phyloP scores from a whole-genome alignment of 2,329 filamentous ascomycete species.

The Iodosphaeria phyllophila region DNA sequence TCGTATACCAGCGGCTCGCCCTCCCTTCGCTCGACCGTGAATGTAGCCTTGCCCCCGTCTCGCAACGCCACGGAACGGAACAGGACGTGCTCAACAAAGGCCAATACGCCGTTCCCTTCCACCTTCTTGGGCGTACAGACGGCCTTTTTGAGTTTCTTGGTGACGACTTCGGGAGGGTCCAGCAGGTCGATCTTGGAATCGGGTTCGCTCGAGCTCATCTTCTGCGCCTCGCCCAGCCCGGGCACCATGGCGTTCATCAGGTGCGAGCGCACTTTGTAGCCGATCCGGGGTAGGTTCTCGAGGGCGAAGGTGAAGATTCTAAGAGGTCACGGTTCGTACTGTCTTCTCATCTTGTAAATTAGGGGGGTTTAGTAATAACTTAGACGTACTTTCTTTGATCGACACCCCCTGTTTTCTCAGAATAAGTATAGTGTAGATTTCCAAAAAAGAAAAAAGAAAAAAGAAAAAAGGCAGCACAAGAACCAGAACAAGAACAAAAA shows the following conservation, averaged over 20 bases:
- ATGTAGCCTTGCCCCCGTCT: constrained; percentile 32
- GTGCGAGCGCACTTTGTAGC: constrained; percentile 47
- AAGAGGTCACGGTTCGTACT: too few species aligned
- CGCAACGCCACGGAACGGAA: constrained; percentile 56
- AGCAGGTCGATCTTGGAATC: constrained; percentile 91
- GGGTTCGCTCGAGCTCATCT: constrained; percentile 64
- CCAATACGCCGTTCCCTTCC: constrained; percentile 73
- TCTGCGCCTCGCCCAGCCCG: constrained; percentile 58
- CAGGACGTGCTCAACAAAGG: constrained; percentile 74
- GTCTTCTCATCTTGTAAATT: too few species aligned
- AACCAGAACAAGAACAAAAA: constrained; percentile 2
- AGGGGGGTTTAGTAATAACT: too few species aligned
- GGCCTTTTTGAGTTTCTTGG: constrained; percentile 76
- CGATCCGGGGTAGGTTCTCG: constrained; percentile 70
- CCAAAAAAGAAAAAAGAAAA: too few species aligned
- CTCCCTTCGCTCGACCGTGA: constrained; percentile 47
- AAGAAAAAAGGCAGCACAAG: too few species aligned
- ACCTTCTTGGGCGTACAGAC: constrained; percentile 56
- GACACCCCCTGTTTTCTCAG: constrained; percentile 17
- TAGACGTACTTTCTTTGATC: constrained; percentile 86
- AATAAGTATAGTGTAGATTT: neutral
- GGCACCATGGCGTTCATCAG: constrained; percentile 84
- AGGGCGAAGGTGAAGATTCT: constrained; percentile 74
- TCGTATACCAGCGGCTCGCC: constrained; percentile 62
- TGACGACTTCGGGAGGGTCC: constrained; percentile 54